These are phyloP conservation scores for Stromatinia cepivora DNA, from an alignment of 2,329 filamentous ascomycete genomes.

Conservation along the genomic window DNA sequence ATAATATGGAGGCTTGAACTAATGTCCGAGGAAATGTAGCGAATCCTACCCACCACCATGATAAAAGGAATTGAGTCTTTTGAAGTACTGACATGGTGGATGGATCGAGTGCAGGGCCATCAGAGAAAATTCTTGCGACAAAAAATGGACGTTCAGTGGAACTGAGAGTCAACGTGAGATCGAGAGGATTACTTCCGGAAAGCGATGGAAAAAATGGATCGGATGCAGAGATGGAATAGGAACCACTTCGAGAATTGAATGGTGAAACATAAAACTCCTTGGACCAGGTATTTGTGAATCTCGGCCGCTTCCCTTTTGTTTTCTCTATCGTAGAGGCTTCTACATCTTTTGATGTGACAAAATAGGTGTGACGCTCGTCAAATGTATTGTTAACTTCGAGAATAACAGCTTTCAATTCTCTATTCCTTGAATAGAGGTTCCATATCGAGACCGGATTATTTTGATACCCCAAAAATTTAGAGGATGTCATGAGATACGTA, in stretches of 20 bases:
- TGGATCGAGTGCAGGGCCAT: constrained; percentile 53
- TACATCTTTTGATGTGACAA: constrained; percentile 49
- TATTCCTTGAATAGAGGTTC: constrained; percentile 67
- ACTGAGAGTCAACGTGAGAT: constrained; percentile 63
- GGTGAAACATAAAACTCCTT: constrained; percentile 79
- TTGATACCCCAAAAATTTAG: constrained; percentile 66
- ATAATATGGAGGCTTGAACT: constrained; percentile 58
- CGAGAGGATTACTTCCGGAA: constrained; percentile 57
- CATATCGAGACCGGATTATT: constrained; percentile 80
- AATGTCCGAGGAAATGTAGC: constrained; percentile 66
- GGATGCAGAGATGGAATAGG: constrained; percentile 52
- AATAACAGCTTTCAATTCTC: constrained; percentile 62
- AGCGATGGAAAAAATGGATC: constrained; percentile 50
- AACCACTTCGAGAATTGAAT: constrained; percentile 64
- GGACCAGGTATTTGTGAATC: constrained; percentile 55
- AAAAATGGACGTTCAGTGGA: constrained; percentile 60
- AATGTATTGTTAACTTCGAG: constrained; percentile 78
- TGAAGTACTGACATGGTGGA: constrained; percentile 45
- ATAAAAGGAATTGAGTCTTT: constrained; percentile 50
- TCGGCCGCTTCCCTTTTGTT: constrained; percentile 19
- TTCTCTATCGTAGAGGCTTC: constrained; percentile 28
- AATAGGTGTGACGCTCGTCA: constrained; percentile 67
- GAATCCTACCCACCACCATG: constrained; percentile 69
- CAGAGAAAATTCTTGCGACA: constrained; percentile 59
- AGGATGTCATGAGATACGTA: constrained; percentile 70